phyloP scores from a whole-genome alignment of 345 rosid species.

The Boechera stricta region DNA sequence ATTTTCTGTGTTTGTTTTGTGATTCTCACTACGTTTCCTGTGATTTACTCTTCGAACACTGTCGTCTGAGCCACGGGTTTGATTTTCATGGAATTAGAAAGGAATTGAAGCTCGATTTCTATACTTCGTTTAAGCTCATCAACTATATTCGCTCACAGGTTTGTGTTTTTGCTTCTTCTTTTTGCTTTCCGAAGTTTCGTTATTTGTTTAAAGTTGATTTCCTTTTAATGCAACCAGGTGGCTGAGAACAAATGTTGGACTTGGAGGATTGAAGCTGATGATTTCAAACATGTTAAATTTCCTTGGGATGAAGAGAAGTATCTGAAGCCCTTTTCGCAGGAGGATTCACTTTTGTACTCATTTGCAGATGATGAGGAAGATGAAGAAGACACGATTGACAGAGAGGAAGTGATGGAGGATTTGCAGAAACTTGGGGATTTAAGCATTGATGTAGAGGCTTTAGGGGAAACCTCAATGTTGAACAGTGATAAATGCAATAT shows the following conservation, averaged over 20 bases:
- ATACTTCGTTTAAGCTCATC: conserved; percentile 78
- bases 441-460: conserved; percentile 47
- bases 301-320: conserved; percentile 65
- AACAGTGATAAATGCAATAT: conserved; percentile 31
- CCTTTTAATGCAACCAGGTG: conserved; percentile 54
- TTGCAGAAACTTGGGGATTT: conserved; percentile 55
- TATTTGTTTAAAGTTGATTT: conserved; percentile 15
- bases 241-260: conserved; percentile 79
- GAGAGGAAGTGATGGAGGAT: conserved; percentile 57
- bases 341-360: conserved; percentile 84
- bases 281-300: conserved; percentile 49
- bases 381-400: conserved; percentile 63
- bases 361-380: conserved; percentile 74
- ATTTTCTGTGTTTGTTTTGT: conserved; percentile 70
- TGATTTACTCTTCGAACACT: conserved; percentile 66
- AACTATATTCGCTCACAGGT: conserved; percentile 88
- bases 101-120: conserved; percentile 67
- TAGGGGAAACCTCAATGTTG: conserved; percentile 38
- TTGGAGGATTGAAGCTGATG: conserved; percentile 54
- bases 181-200: neutral
- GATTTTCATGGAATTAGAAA: conserved; percentile 61
- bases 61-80: conserved; percentile 57
- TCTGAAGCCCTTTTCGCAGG: conserved; percentile 74
- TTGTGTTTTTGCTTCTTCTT: conserved; percentile 4
- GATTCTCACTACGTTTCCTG: conserved; percentile 59